Evolutionary conservation across 2,329 filamentous ascomycete genomes (phyloP).

Genomic region (Fusarium sp.): DNA sequence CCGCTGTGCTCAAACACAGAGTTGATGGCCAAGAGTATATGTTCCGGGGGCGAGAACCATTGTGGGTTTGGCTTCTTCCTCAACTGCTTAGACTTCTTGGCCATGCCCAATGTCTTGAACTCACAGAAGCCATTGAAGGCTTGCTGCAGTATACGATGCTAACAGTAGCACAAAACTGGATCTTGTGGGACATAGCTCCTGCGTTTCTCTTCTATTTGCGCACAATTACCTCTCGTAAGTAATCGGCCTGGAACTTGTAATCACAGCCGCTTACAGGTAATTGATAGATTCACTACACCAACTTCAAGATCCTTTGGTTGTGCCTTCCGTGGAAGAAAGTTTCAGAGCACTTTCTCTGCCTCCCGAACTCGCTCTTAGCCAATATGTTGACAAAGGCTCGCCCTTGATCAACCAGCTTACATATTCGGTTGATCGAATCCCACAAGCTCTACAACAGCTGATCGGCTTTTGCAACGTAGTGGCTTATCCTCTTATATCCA

Average conservation of each 20-base stretch:
- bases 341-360: conserved; percentile 55
- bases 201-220: conserved; percentile 63
- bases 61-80: conserved; percentile 75
- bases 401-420: conserved; percentile 48
- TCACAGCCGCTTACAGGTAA: conserved; percentile 1
- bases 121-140: conserved; percentile 64
- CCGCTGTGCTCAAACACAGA: conserved; percentile 70
- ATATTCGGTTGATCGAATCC: conserved; percentile 56
- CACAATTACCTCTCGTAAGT: conserved; percentile 61
- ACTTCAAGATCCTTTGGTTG: conserved; percentile 51
- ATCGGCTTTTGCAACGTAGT: conserved; percentile 60
- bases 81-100: conserved; percentile 70
- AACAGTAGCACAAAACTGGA: conserved; percentile 57
- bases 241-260: background rate
- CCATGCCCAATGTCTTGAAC: conserved; percentile 60
- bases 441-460: conserved; percentile 63
- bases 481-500: conserved; percentile 55
- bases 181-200: conserved; percentile 62
- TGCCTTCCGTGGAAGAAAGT: conserved; percentile 47
- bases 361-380: conserved; percentile 53
- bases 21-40: conserved; percentile 58
- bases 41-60: conserved; percentile 68
- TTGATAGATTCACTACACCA: conserved; percentile 51
- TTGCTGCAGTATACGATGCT: conserved; percentile 65
- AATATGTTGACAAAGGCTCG: conserved; percentile 50